A percentile compares a stretch with the other conserved stretches of the same genome.
These are phyloP conservation scores for Colletotrichum agaves DNA, from an alignment of 2,329 filamentous ascomycete species.

Conservation along the genomic window DNA sequence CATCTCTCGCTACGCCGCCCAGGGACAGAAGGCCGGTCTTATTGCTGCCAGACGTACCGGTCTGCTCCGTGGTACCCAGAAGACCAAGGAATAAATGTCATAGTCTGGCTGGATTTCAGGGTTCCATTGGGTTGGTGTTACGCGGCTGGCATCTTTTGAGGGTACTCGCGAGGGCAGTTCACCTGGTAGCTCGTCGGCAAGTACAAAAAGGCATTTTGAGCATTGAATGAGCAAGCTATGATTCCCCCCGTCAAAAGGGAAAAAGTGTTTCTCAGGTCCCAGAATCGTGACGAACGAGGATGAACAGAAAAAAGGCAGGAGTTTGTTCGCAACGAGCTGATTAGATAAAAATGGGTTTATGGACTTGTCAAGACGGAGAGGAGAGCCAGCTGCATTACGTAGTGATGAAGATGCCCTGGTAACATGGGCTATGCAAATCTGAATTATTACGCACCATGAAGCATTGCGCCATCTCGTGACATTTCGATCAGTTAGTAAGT, in stretches of 20 bases:
- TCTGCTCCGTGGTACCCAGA: conserved; percentile 99
- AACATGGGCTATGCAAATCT: conserved; percentile 16
- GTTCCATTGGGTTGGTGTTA: conserved; percentile 74
- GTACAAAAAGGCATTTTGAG: conserved; percentile 60
- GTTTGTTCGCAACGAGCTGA: conserved; percentile 27
- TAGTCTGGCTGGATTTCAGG: conserved; percentile 57
- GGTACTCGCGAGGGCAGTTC: conserved; percentile 59
- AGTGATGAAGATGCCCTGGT: conserved; percentile 24
- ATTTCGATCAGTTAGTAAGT: background rate
- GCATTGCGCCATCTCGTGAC: background rate
- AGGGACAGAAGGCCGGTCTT: conserved; percentile 99
- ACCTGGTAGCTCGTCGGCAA: conserved; percentile 61
- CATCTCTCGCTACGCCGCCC: conserved; percentile 96
- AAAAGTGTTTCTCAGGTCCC: conserved; percentile 11
- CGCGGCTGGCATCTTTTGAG: conserved; percentile 71
- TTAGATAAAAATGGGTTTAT: conserved; percentile 25
- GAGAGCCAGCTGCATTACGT: conserved; percentile 22
- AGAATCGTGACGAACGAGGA: conserved; percentile 29
- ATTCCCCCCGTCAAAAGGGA: conserved; percentile 31
- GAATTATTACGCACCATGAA: conserved; percentile 3
- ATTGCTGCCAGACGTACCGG: conserved; percentile 99
- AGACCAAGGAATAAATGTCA: conserved; percentile 89
- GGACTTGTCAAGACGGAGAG: conserved; percentile 17
- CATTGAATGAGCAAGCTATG: conserved; percentile 48
- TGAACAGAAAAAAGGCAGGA: conserved; percentile 10